Evolutionary conservation across 805 yeast genomes (phyloP).

Genomic region (Cyberlindnera euphorbiae): DNA sequence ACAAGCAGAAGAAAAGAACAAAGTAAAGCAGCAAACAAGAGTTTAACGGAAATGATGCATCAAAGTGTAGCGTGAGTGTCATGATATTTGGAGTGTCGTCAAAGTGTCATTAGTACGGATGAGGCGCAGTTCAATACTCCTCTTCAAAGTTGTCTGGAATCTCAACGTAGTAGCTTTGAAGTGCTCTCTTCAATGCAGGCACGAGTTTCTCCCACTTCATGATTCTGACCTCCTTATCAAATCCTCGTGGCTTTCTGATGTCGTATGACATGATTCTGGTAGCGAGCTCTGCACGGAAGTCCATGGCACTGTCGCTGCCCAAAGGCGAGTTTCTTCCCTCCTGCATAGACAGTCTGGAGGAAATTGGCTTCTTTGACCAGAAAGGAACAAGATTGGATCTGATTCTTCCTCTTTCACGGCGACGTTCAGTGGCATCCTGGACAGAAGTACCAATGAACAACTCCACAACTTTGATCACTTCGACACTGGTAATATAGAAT

Average conservation of each 20-base stretch:
- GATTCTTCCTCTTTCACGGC: conserved; percentile 62
- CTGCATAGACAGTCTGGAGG: conserved; percentile 30
- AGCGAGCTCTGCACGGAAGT: conserved; percentile 50
- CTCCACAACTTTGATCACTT: conserved; percentile 62
- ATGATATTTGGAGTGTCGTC: neutral
- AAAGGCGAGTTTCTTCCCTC: conserved; percentile 14
- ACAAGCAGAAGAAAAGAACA: no score
- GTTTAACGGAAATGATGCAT: no score
- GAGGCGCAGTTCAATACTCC: neutral
- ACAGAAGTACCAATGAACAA: conserved; percentile 47
- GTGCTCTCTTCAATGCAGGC: conserved; percentile 58
- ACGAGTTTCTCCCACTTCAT: conserved; percentile 54
- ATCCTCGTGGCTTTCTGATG: conserved; percentile 59
- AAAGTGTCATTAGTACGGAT: neutral
- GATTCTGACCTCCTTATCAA: conserved; percentile 63
- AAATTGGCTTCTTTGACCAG: conserved; percentile 58
- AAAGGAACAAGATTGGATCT: conserved; percentile 63
- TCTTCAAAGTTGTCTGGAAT: conserved; percentile 33
- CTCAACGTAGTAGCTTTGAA: conserved; percentile 61
- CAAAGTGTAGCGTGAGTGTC: no score
- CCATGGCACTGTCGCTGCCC: conserved; percentile 24
- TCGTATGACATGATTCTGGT: conserved; percentile 62
- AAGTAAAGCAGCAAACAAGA: no score
- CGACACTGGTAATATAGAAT: conserved; percentile 58
- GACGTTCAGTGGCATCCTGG: conserved; percentile 44